phyloP scores from a whole-genome alignment of 1,139 yeast species.

The Yamadazyma oceani region DNA sequence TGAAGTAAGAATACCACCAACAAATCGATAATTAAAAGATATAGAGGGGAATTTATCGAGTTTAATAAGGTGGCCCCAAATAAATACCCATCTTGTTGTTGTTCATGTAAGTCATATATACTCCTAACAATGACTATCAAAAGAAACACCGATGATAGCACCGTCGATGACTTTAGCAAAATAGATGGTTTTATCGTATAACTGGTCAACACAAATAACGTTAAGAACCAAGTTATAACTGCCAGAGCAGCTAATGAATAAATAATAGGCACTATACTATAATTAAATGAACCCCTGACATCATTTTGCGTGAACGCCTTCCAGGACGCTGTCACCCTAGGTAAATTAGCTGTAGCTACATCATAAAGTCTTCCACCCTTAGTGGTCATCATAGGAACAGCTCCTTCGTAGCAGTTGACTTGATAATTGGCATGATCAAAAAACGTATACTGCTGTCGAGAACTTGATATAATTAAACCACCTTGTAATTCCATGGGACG shows the following conservation, averaged over 20 bases:
- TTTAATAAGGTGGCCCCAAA: conserved; percentile 53
- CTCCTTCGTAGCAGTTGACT: conserved; percentile 37
- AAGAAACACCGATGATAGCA: conserved; percentile 55
- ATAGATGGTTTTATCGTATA: conserved; percentile 55
- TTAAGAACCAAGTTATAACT: conserved; percentile 62
- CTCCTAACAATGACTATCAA: conserved; percentile 50
- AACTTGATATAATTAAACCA: conserved; percentile 37
- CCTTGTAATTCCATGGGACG: conserved; percentile 27
- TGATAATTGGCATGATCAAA: conserved; percentile 28
- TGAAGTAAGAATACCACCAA: conserved; percentile 61
- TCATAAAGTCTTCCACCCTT: conserved; percentile 35
- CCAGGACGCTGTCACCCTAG: conserved; percentile 45
- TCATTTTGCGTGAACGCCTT: conserved; percentile 27
- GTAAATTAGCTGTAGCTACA: conserved; percentile 31
- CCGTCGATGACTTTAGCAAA: conserved; percentile 45
- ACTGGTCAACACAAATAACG: conserved; percentile 63
- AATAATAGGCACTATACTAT: conserved; percentile 59
- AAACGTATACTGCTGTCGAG: conserved; percentile 17
- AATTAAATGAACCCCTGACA: conserved; percentile 47
- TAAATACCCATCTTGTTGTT: conserved; percentile 56
- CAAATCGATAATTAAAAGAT: conserved; percentile 62
- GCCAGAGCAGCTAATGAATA: conserved; percentile 66
- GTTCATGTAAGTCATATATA: conserved; percentile 43
- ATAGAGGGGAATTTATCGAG: conserved; percentile 44
- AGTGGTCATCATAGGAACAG: conserved; percentile 45